Conservation (phyloP, 1,139 yeast species). For the Pneumocystis sp. region DNA sequence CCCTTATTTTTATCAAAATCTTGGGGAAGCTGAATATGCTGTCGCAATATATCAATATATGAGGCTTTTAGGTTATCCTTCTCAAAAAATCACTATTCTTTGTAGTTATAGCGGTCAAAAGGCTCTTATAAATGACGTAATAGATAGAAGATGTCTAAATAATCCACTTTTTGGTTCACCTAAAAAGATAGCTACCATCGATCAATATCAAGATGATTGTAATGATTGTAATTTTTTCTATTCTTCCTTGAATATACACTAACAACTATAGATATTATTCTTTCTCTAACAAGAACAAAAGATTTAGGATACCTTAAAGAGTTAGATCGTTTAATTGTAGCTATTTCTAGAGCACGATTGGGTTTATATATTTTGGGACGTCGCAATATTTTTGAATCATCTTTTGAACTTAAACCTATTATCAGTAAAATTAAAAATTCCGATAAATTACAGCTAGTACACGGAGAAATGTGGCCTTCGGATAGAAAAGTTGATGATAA, state of each 20-base stretch:
- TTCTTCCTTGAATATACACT: background rate
- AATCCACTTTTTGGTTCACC: constrained; percentile 23
- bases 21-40: constrained; percentile 42
- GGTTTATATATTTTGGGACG: constrained; percentile 28
- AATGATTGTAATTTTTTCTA: constrained; percentile 16
- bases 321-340: constrained; percentile 19
- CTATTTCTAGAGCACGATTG: constrained; percentile 24
- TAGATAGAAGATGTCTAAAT: constrained; percentile 18
- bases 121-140: constrained; percentile 21
- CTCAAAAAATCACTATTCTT: constrained; percentile 29
- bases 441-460: constrained; percentile 21
- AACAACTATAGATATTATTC: constrained; percentile 17
- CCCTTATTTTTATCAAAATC: constrained; percentile 25
- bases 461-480: constrained; percentile 24
- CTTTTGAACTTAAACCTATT: background rate
- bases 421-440: constrained; percentile 11
- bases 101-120: constrained; percentile 31
- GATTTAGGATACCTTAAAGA: constrained; percentile 19
- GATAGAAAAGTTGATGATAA: constrained; percentile 13
- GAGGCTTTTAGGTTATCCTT: constrained; percentile 34
- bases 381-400: constrained; percentile 14
- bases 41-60: constrained; percentile 36
- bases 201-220: constrained; percentile 20
- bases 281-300: constrained; percentile 22
- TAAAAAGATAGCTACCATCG: constrained; percentile 20